A percentile compares a stretch with the other conserved stretches of the same genome.
Conservation (phyloP, 495 filamentous ascomycete species). For the Penicillium manginii region DNA sequence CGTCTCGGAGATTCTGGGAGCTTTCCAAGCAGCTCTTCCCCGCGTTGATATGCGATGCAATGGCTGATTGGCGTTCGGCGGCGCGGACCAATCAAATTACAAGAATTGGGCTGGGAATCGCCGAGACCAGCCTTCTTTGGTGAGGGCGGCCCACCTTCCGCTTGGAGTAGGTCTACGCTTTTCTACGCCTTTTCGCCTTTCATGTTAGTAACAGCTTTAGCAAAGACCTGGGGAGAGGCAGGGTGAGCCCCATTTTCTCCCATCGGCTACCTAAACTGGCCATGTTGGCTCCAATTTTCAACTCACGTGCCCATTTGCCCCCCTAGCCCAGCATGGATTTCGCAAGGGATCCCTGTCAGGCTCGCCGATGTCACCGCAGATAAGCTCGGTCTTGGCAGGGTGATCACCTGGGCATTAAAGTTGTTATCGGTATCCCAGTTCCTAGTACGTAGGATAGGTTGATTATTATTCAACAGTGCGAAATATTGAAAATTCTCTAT, state of each 20-base stretch:
- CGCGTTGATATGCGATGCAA: slow-evolving; percentile 23
- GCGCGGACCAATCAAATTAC: slow-evolving; percentile 22
- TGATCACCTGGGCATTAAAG: not conserved
- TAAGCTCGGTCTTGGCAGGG: slow-evolving; percentile 7
- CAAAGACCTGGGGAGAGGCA: not conserved
- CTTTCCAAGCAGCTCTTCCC: slow-evolving; percentile 17
- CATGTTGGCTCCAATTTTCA: not conserved
- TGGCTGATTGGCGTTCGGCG: slow-evolving; percentile 27
- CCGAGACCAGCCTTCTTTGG: slow-evolving; percentile 19
- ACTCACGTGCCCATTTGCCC: slow-evolving; percentile 4
- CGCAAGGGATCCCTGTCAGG: too few relatives aligned
- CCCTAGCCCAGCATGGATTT: too few relatives aligned
- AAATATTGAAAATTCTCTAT: too few relatives aligned
- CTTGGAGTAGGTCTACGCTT: slow-evolving; percentile 36
- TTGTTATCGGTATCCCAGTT: not conserved
- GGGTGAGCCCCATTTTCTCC: slow-evolving; percentile 3
- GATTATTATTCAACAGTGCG: too few relatives aligned
- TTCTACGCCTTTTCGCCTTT: slow-evolving; percentile 13
- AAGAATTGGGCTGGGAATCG: slow-evolving; percentile 14
- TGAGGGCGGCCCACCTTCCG: slow-evolving; percentile 16
- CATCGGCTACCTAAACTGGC: not conserved
- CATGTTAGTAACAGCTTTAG: slow-evolving; percentile 5
- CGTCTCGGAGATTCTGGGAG: slow-evolving; percentile 21
- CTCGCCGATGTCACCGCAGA: not conserved
- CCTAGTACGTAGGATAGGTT: too few relatives aligned